These are phyloP conservation scores for Lenwebbia sp. DNA, from an alignment of 345 rosid genomes.

Conservation along the genomic window DNA sequence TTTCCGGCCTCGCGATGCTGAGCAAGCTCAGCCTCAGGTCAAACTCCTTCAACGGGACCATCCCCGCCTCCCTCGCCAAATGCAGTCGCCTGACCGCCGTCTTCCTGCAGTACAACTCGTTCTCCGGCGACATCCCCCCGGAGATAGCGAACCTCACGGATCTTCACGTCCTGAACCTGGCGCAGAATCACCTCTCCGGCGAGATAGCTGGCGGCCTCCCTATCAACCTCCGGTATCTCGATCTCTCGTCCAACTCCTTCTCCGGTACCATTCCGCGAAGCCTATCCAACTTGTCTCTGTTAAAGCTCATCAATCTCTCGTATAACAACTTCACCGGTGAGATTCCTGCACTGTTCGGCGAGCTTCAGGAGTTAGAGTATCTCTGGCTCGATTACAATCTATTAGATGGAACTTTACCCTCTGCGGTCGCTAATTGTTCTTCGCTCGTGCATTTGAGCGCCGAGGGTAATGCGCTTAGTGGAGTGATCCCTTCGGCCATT, in stretches of 20 bases:
- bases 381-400: conserved; percentile 67
- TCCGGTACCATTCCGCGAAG: conserved; percentile 54
- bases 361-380: conserved; percentile 51
- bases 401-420: conserved; percentile 71
- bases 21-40: conserved; percentile 66
- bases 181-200: conserved; percentile 70
- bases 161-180: conserved; percentile 49
- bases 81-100: conserved; percentile 62
- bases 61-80: conserved; percentile 61
- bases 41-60: conserved; percentile 62
- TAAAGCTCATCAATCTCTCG: conserved; percentile 55
- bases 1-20: conserved; percentile 41
- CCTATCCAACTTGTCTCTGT: conserved; percentile 31
- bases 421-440: conserved; percentile 68
- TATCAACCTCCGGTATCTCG: conserved; percentile 36
- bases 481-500: conserved; percentile 62
- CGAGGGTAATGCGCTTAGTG: conserved; percentile 53
- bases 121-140: conserved; percentile 66
- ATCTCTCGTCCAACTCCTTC: conserved; percentile 65
- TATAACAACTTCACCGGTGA: conserved; percentile 59
- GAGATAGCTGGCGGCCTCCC: conserved; percentile 42
- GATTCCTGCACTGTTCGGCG: conserved; percentile 64
- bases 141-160: conserved; percentile 44
- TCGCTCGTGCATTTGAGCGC: conserved; percentile 75
- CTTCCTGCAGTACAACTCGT: conserved; percentile 78